Conservation (phyloP, 805 yeast species). For the Kazachstania bromeliacearum region DNA sequence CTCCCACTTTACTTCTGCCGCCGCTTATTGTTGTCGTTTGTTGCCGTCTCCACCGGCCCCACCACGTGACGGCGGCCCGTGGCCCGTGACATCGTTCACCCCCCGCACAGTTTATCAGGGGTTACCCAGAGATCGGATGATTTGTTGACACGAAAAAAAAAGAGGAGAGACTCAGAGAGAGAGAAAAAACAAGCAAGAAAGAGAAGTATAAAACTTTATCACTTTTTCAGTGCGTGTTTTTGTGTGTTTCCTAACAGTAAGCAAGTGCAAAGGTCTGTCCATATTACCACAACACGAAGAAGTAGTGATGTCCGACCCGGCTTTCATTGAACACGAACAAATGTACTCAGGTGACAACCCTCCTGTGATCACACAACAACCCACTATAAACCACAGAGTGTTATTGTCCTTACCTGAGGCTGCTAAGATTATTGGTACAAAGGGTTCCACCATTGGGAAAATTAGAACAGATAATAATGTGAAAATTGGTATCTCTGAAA, state of each 20-base stretch:
- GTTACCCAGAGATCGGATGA: too few relatives aligned
- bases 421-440: slow-evolving; percentile 82
- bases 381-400: slow-evolving; percentile 27
- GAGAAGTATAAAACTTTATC: background rate
- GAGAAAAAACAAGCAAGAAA: background rate
- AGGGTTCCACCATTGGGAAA: slow-evolving; percentile 67
- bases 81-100: too few relatives aligned
- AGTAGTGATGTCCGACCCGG: background rate
- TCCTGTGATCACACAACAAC: background rate
- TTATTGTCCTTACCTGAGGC: slow-evolving; percentile 79
- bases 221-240: background rate
- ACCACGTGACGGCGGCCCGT: too few relatives aligned
- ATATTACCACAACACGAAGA: background rate
- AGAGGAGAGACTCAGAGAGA: background rate
- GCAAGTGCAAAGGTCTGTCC: background rate
- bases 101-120: too few relatives aligned
- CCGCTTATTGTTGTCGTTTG: too few relatives aligned
- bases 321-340: background rate
- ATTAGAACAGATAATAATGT: slow-evolving; percentile 68
- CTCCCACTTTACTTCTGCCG: too few relatives aligned
- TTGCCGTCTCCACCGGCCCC: too few relatives aligned
- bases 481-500: slow-evolving; percentile 79
- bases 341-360: background rate
- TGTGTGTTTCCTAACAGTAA: background rate
- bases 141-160: background rate